Evolutionary conservation across 2,329 filamentous ascomycete genomes (phyloP).

Genomic region (Penicillium thymicola): DNA sequence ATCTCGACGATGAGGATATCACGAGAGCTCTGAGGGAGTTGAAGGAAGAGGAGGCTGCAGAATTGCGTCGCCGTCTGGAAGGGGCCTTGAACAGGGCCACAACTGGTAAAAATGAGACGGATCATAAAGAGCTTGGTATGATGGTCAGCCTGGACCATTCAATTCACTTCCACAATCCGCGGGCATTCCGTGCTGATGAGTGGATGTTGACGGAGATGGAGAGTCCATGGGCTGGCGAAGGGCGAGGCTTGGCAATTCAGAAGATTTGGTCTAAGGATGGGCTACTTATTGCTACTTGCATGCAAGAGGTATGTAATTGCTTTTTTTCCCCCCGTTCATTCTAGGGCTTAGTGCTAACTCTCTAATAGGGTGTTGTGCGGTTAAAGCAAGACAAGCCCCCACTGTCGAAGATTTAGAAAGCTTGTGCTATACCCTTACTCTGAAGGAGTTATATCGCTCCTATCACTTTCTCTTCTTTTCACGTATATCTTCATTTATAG

Average conservation of each 20-base stretch:
- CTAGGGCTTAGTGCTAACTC: constrained; percentile 12
- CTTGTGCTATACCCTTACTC: constrained; percentile 2
- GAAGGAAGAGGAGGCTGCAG: constrained; percentile 42
- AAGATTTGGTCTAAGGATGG: constrained; percentile 51
- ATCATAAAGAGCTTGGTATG: constrained; percentile 45
- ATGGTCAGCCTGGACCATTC: constrained; percentile 52
- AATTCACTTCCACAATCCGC: constrained; percentile 52
- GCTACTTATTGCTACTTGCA: constrained; percentile 49
- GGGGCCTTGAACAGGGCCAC: constrained; percentile 32
- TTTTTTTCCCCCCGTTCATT: neutral
- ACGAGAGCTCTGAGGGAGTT: constrained; percentile 41
- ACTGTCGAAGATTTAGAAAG: constrained; percentile 31
- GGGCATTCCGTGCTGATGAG: constrained; percentile 49
- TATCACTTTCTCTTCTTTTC: constrained; percentile 1
- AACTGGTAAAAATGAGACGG: constrained; percentile 19
- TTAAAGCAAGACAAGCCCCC: constrained; percentile 43
- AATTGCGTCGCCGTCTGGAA: constrained; percentile 36
- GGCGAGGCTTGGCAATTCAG: constrained; percentile 48
- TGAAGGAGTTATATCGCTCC: neutral
- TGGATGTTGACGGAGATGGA: constrained; percentile 52
- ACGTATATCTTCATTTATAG: constrained; percentile 9
- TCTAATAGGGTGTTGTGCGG: constrained; percentile 43
- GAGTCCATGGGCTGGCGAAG: constrained; percentile 51
- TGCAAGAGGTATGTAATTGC: constrained; percentile 45
- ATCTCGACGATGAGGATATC: constrained; percentile 43